Percentiles rank a stretch among this genome's conserved stretches.
phyloP scores from a whole-genome alignment of 2,329 filamentous ascomycete genomes.

The Capronia coronata region DNA sequence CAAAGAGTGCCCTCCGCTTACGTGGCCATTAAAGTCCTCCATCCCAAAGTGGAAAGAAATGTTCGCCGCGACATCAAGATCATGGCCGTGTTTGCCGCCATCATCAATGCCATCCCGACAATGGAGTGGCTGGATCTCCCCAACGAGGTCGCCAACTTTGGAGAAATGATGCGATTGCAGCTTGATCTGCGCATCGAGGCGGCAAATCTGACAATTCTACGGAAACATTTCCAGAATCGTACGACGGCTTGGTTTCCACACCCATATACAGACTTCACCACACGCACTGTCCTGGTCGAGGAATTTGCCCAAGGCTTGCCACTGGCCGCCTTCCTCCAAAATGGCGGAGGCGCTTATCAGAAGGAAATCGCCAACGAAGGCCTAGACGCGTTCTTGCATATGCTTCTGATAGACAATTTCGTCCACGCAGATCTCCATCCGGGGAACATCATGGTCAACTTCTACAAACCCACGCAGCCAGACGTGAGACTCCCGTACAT shows the following conservation, averaged over 20 bases:
- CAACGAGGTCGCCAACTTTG: constrained; percentile 88
- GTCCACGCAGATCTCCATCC: constrained; percentile 94
- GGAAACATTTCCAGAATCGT: constrained; percentile 80
- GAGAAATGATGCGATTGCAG: constrained; percentile 98
- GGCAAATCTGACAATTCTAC: constrained; percentile 78
- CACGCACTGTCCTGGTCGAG: constrained; percentile 84
- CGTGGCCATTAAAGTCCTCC: constrained; percentile 92
- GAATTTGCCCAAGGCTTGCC: constrained; percentile 95
- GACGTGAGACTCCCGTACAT: constrained; percentile 52
- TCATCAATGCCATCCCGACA: constrained; percentile 81
- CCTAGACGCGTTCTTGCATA: constrained; percentile 88
- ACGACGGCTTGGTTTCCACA: constrained; percentile 96
- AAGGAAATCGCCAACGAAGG: constrained; percentile 92
- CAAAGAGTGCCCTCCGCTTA: constrained; percentile 81
- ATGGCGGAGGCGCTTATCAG: constrained; percentile 87
- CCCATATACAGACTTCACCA: constrained; percentile 87
- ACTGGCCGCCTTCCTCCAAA: constrained; percentile 80
- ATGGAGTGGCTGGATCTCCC: constrained; percentile 97
- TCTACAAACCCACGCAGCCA: constrained; percentile 75
- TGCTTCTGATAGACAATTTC: constrained; percentile 96
- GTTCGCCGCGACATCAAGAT: constrained; percentile 88
- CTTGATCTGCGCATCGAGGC: constrained; percentile 91
- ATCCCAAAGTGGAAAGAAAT: constrained; percentile 81
- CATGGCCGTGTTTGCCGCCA: constrained; percentile 82
- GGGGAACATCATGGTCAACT: constrained; percentile 98